Base-by-base conservation (phyloP, 345 rosid genomes). In the Crucihimalaya himalaica region DNA sequence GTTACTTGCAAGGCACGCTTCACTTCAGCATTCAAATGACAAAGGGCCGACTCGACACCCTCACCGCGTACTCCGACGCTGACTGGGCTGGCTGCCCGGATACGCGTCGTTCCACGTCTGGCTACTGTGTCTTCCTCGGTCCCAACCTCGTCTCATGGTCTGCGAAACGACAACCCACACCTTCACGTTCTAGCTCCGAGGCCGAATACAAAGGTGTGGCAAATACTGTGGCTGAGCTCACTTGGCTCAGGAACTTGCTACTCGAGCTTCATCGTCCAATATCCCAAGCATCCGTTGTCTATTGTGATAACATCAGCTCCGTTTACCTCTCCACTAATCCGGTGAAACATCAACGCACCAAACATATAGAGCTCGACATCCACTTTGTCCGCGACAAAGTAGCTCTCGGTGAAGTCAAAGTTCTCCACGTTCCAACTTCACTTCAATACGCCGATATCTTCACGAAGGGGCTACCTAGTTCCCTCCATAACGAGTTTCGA, bases 21-120 rank as follows among this genome's bases (percentile, higher is more conserved):
- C 2, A 31, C 8, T 8, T 1, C 2, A 9, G 34, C 1, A 1
- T 63, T 0, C 34, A 23, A 5, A 1, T 16, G 1, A 0, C 0
- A 0, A 1, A 0, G 0, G 42, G 42, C 0, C 2, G 1, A 0
- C 11, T 5, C 2, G 20, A 46, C 0, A 2, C 4, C 5, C 0
- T 8, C 0, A 15, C 16, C 0, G 68, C 54, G 0, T 63, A 63
- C 1, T n/a, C 68, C 0, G 54, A 63, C 3, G 54, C 68, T 0
- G 40, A 63, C 6, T 62, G 51, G 66, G 52, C 51, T 0, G 66
- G 52, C 0, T 62, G 35, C 2, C 51, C 66, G 0, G 5, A 12
- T 0, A 42, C 68, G 0, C 1, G 54, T 0, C 23, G 53, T 0
- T 63, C 68, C 0, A 63, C 54, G 0, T 63, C 54, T 0, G 68